These are phyloP conservation scores for Podaxis sp. DNA, from an alignment of 768 basidiomycete species.

Conservation along the genomic window DNA sequence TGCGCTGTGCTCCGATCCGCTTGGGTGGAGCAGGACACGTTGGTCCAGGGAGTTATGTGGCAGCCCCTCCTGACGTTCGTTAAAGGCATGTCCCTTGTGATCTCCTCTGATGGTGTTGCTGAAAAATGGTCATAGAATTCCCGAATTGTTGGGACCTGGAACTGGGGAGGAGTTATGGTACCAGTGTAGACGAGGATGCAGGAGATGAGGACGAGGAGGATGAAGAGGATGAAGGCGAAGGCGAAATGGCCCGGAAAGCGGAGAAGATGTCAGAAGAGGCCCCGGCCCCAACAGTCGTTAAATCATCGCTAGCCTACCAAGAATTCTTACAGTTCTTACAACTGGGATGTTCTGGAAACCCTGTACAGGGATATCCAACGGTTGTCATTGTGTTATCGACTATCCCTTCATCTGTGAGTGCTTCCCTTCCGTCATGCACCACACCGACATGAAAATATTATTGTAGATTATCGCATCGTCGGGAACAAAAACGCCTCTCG, in stretches of 20 bases:
- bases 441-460: not conserved
- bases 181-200: slow-evolving; percentile 29
- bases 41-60: slow-evolving; percentile 67
- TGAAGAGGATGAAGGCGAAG: slow-evolving; percentile 30
- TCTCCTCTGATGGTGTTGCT: not conserved
- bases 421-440: not conserved
- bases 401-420: slow-evolving; percentile 60
- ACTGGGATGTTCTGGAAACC: slow-evolving; percentile 74
- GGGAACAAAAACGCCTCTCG: slow-evolving; percentile 25
- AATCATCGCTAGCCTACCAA: slow-evolving; percentile 44
- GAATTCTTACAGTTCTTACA: slow-evolving; percentile 80
- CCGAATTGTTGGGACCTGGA: slow-evolving; percentile 63
- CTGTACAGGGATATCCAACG: slow-evolving; percentile 76
- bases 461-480: slow-evolving; percentile 26
- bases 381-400: slow-evolving; percentile 80
- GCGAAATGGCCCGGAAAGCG: slow-evolving; percentile 14
- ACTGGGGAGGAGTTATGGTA: slow-evolving; percentile 13
- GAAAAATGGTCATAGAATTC: slow-evolving; percentile 39
- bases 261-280: not conserved
- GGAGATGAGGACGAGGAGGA: slow-evolving; percentile 28
- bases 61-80: slow-evolving; percentile 68
- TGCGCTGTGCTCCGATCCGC: slow-evolving; percentile 59
- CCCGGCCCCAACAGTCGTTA: not conserved
- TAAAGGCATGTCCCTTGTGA: slow-evolving; percentile 42
- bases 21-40: slow-evolving; percentile 64